phyloP scores from a whole-genome alignment of 1,284 basidiomycete genomes.

The Erythrobasidium hasegawianum region DNA sequence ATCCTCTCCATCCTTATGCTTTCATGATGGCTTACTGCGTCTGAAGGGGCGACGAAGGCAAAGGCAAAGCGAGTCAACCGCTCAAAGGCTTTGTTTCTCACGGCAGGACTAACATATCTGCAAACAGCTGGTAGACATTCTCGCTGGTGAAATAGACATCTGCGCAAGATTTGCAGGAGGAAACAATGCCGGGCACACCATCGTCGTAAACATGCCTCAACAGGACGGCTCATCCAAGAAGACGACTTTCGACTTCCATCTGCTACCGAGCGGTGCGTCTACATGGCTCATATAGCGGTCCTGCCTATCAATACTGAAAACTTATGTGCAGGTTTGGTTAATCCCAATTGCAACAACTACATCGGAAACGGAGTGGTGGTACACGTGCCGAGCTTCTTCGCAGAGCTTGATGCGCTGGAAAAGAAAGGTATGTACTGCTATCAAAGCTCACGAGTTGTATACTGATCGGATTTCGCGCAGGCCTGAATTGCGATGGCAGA shows the following conservation, averaged over 20 bases:
- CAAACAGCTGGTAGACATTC: slow-evolving; percentile 84
- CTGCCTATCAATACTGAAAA: neutral
- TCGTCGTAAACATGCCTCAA: slow-evolving; percentile 67
- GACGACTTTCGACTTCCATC: slow-evolving; percentile 91
- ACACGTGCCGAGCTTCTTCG: slow-evolving; percentile 91
- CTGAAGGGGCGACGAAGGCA: slow-evolving; percentile 35
- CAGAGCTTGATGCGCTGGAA: slow-evolving; percentile 82
- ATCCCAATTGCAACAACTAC: slow-evolving; percentile 77
- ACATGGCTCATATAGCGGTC: neutral
- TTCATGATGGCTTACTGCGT: neutral
- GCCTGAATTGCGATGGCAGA: slow-evolving; percentile 78
- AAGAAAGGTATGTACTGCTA: slow-evolving; percentile 63
- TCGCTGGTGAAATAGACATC: slow-evolving; percentile 81
- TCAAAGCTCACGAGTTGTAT: neutral
- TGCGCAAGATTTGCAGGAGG: slow-evolving; percentile 96
- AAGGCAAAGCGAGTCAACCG: slow-evolving; percentile 29
- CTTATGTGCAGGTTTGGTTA: slow-evolving; percentile 70
- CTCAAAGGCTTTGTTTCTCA: neutral
- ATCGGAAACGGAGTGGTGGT: slow-evolving; percentile 94
- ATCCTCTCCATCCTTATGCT: neutral
- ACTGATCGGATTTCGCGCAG: slow-evolving; percentile 53
- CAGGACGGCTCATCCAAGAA: slow-evolving; percentile 58
- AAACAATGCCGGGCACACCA: slow-evolving; percentile 98
- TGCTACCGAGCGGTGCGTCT: slow-evolving; percentile 83
- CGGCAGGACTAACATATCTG: neutral